These are phyloP conservation scores for Agapanthus africanus DNA, from an alignment of 106 monocot species.

Conservation along the genomic window DNA sequence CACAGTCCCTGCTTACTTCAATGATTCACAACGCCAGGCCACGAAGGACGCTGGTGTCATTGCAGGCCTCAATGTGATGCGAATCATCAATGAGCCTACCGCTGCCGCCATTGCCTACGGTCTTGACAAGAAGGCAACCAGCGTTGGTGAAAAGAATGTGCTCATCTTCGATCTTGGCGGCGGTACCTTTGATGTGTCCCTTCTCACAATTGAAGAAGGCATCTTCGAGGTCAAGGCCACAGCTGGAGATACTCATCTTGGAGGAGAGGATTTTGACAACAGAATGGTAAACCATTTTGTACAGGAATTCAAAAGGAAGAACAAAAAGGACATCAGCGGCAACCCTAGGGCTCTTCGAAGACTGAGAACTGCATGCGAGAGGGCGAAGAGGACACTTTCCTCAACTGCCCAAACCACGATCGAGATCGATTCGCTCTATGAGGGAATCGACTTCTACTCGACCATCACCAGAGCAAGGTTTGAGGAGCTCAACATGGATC, in stretches of 20 bases:
- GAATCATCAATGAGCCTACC: constrained; percentile 43
- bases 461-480: constrained; percentile 37
- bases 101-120: constrained; percentile 53
- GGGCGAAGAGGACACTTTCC: constrained; percentile 31
- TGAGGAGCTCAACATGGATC: constrained; percentile 39
- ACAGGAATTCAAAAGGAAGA: constrained; percentile 24
- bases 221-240: constrained; percentile 92
- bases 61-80: constrained; percentile 36
- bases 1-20: constrained; percentile 33
- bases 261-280: constrained; percentile 27
- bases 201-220: constrained; percentile 36
- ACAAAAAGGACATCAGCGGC: constrained; percentile 24
- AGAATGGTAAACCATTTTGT: constrained; percentile 23
- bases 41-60: constrained; percentile 45
- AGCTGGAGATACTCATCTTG: constrained; percentile 80
- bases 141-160: constrained; percentile 41
- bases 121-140: constrained; percentile 40
- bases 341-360: constrained; percentile 25
- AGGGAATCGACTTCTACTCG: constrained; percentile 31
- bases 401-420: constrained; percentile 31
- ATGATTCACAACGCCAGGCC: constrained; percentile 31
- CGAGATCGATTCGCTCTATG: constrained; percentile 32
- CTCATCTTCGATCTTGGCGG: constrained; percentile 35
- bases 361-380: constrained; percentile 25
- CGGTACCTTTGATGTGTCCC: constrained; percentile 35